Evolutionary conservation across 1,284 basidiomycete species (phyloP).

Genomic region (Rhodotorula sp.): DNA sequence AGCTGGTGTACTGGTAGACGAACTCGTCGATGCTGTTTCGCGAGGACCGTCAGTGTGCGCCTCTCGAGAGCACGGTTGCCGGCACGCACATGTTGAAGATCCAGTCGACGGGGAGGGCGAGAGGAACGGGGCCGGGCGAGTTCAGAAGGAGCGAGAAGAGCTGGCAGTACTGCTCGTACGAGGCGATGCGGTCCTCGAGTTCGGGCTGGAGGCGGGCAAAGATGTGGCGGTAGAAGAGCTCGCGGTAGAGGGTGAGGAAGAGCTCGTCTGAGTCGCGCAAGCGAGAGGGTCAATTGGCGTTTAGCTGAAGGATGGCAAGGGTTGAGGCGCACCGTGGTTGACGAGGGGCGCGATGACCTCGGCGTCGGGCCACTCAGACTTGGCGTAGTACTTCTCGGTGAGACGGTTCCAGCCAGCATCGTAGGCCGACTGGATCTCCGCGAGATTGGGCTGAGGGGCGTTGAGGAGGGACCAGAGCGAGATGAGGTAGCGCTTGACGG

Average conservation of each 20-base stretch:
- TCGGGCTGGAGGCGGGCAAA: constrained; percentile 91
- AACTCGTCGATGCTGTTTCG: constrained; percentile 78
- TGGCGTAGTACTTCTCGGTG: constrained; percentile 92
- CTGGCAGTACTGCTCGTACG: constrained; percentile 94
- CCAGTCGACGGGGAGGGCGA: constrained; percentile 96
- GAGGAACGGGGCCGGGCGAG: constrained; percentile 86
- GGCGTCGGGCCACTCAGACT: constrained; percentile 95
- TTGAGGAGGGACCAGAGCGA: constrained; percentile 41
- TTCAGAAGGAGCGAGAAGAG: constrained; percentile 95
- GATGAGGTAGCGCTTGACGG: constrained; percentile 44
- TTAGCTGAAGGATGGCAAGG: background rate
- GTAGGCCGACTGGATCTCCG: constrained; percentile 44
- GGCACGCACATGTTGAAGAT: constrained; percentile 78
- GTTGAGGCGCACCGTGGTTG: constrained; percentile 68
- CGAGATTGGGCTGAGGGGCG: constrained; percentile 32
- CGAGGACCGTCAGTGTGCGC: background rate
- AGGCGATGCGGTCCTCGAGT: constrained; percentile 96
- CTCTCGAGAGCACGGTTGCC: background rate
- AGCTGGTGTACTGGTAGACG: constrained; percentile 97
- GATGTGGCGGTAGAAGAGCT: constrained; percentile 72
- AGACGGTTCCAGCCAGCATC: constrained; percentile 83
- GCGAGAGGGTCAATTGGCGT: background rate
- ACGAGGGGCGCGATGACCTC: constrained; percentile 93
- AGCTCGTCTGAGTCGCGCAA: constrained; percentile 66
- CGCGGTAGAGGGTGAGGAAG: constrained; percentile 93